Evolutionary conservation across 768 basidiomycete genomes (phyloP).

Genomic region (Favolaschia claudopus): DNA sequence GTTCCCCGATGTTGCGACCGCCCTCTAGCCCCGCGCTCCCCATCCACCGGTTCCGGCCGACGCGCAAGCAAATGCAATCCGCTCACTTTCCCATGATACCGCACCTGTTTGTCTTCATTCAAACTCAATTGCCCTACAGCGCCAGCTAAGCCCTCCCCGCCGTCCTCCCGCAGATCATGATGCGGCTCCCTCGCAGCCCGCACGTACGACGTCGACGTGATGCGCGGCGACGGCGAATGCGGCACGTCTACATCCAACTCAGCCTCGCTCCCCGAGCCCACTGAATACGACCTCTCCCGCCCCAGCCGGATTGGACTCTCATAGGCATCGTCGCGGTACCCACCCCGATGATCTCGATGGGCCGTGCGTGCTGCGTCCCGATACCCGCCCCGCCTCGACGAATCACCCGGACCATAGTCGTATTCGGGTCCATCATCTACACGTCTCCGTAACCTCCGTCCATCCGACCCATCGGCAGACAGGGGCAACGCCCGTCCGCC

Average conservation of each 20-base stretch:
- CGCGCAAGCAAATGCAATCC: conserved; percentile 71
- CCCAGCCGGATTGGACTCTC: no score
- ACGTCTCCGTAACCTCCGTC: conserved; percentile 16
- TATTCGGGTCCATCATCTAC: conserved; percentile 19
- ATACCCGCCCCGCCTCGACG: no score
- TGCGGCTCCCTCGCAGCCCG: background rate
- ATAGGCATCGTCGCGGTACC: no score
- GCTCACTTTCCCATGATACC: conserved; percentile 88
- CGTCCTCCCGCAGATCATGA: conserved; percentile 31
- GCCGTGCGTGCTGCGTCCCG: no score
- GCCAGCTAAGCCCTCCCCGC: conserved; percentile 56
- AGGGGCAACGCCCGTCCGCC: no score
- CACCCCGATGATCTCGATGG: no score
- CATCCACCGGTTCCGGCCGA: background rate
- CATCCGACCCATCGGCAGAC: conserved; percentile 16
- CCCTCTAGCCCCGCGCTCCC: background rate
- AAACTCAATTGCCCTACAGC: conserved; percentile 87
- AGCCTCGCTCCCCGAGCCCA: conserved; percentile 48
- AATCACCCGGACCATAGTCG: no score
- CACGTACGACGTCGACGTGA: background rate
- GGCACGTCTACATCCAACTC: conserved; percentile 37
- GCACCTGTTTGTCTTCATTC: conserved; percentile 86
- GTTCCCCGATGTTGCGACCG: no score
- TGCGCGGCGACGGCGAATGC: background rate
- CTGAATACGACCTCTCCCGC: no score